A percentile compares a stretch with the other conserved stretches of the same genome.
These are phyloP conservation scores for Monilinia laxa DNA, from an alignment of 2,329 filamentous ascomycete species.

Conservation along the genomic window DNA sequence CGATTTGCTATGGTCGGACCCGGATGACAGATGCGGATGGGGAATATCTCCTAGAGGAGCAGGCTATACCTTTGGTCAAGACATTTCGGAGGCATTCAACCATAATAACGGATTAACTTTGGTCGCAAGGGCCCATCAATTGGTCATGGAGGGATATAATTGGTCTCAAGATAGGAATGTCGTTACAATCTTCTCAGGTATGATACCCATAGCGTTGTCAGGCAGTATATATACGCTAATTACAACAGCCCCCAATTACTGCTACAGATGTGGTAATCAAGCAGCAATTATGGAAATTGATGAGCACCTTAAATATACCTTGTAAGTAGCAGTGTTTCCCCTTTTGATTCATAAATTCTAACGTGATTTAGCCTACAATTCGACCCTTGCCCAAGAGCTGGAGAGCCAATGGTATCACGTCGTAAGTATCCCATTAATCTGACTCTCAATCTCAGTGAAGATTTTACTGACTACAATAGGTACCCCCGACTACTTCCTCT, in stretches of 20 bases:
- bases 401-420: conserved; percentile 98
- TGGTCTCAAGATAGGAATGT: conserved; percentile 99
- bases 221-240: conserved; percentile 35
- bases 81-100: conserved; percentile 98
- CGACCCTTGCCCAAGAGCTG: conserved; percentile 94
- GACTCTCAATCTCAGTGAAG: not conserved
- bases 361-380: conserved; percentile 82
- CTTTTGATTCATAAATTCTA: conserved; percentile 32
- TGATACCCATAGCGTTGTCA: conserved; percentile 28
- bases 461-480: conserved; percentile 44
- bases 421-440: conserved; percentile 50
- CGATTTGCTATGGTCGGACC: conserved; percentile 96
- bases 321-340: conserved; percentile 63
- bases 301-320: conserved; percentile 98
- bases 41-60: conserved; percentile 93
- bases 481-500: conserved; percentile 99
- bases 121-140: conserved; percentile 92
- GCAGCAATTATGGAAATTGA: conserved; percentile 99
- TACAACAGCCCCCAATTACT: conserved; percentile 78
- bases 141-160: conserved; percentile 99
- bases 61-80: conserved; percentile 93
- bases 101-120: conserved; percentile 97
- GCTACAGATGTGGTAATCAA: conserved; percentile 98
- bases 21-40: conserved; percentile 95
- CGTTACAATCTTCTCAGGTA: conserved; percentile 97